Conservation (phyloP, 257 asterid species). For the Solanum sejunctum region DNA sequence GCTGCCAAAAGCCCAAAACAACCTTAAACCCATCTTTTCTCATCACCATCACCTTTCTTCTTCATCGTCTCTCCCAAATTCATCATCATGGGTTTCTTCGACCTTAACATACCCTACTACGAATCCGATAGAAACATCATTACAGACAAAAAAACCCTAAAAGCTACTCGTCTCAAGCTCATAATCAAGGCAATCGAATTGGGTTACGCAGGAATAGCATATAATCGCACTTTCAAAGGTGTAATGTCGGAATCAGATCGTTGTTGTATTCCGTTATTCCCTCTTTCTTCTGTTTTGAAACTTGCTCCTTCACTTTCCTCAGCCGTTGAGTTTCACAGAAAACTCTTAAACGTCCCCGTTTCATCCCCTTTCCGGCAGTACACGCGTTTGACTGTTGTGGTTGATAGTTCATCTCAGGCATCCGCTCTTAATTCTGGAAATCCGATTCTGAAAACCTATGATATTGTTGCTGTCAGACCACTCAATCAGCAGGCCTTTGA, state of each 20-base stretch:
- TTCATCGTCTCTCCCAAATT: no score
- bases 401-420: constrained; percentile 49
- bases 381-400: constrained; percentile 61
- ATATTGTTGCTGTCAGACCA: constrained; percentile 69
- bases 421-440: constrained; percentile 59
- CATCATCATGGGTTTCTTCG: constrained; percentile 63
- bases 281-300: constrained; percentile 41
- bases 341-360: constrained; percentile 46
- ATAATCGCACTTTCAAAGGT: constrained; percentile 73
- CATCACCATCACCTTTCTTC: no score
- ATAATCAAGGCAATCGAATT: constrained; percentile 60
- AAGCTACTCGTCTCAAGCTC: constrained; percentile 62
- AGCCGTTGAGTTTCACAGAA: constrained; percentile 54
- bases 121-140: constrained; percentile 57
- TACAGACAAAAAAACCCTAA: constrained; percentile 35
- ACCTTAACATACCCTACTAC: constrained; percentile 56
- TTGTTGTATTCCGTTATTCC: constrained; percentile 46
- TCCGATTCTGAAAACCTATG: constrained; percentile 59
- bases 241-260: constrained; percentile 82
- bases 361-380: constrained; percentile 74
- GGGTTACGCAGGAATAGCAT: constrained; percentile 79
- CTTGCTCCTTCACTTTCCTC: constrained; percentile 37
- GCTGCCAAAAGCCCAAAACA: no score
- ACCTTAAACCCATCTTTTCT: no score
- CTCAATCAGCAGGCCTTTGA: constrained; percentile 57